Percentiles rank a stretch among this genome's conserved stretches.
These are phyloP conservation scores for Casuarina glauca DNA, from an alignment of 306 rosid genomes.

Conservation along the genomic window DNA sequence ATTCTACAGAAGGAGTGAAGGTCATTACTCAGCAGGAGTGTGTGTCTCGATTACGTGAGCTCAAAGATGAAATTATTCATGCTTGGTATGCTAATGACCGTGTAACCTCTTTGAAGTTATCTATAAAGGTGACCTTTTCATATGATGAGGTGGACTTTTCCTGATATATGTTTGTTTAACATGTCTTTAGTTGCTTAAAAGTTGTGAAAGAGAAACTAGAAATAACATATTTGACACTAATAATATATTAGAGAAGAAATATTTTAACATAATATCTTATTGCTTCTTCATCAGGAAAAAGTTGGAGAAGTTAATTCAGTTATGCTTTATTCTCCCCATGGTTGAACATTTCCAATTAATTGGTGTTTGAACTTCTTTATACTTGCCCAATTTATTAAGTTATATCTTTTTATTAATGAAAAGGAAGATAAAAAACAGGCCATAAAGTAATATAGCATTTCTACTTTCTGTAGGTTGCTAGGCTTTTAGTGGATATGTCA, in stretches of 20 bases:
- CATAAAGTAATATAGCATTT: constrained; percentile 11
- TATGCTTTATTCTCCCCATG: neutral
- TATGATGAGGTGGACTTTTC: constrained; percentile 15
- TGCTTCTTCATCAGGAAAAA: constrained; percentile 1
- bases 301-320: neutral
- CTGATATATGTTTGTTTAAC: neutral
- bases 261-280: neutral
- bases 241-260: neutral
- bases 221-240: neutral
- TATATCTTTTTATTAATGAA: neutral
- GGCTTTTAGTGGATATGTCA: constrained; percentile 90
- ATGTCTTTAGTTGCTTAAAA: constrained; percentile 13
- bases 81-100: constrained; percentile 85
- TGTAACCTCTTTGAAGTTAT: constrained; percentile 68
- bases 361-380: neutral
- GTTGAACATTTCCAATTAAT: neutral
- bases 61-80: constrained; percentile 77
- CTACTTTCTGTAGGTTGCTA: constrained; percentile 71
- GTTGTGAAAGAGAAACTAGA: constrained; percentile 6
- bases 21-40: constrained; percentile 78
- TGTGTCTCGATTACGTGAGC: constrained; percentile 76
- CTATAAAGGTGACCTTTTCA: constrained; percentile 63
- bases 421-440: neutral
- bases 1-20: constrained; percentile 60
- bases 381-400: neutral